Conservation (phyloP, 1,139 yeast genomes). For the Arxiozyma slooffiae region DNA sequence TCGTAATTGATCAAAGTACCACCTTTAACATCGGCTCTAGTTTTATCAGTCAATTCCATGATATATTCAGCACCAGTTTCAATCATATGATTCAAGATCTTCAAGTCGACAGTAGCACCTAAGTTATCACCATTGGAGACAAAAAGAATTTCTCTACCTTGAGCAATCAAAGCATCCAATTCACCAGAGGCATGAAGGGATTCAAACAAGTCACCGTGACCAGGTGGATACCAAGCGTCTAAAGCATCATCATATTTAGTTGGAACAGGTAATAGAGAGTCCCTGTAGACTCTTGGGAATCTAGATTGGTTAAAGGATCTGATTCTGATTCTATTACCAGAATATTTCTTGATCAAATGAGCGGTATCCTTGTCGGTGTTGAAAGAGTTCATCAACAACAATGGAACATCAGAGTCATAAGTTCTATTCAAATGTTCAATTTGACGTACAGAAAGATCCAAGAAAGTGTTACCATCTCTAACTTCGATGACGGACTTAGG, state of each 20-base stretch:
- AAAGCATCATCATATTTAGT: conserved; percentile 60
- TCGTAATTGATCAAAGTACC: conserved; percentile 96
- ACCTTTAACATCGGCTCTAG: conserved; percentile 98
- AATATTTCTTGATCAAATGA: conserved; percentile 89
- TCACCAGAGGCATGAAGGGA: conserved; percentile 83
- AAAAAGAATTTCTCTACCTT: conserved; percentile 89
- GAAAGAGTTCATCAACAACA: conserved; percentile 94
- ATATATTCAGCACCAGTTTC: conserved; percentile 87
- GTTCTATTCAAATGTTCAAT: conserved; percentile 90
- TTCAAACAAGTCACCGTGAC: conserved; percentile 97
- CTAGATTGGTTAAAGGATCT: conserved; percentile 95
- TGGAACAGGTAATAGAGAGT: conserved; percentile 91
- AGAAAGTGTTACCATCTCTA: conserved; percentile 93
- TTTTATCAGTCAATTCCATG: conserved; percentile 97
- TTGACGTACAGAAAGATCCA: conserved; percentile 92
- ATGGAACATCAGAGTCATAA: conserved; percentile 88
- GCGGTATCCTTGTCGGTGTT: conserved; percentile 95
- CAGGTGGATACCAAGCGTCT: conserved; percentile 97
- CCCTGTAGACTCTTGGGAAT: conserved; percentile 91
- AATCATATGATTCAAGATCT: conserved; percentile 85
- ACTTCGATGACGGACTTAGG: conserved; percentile 97
- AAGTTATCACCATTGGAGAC: conserved; percentile 97
- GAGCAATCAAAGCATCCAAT: conserved; percentile 77
- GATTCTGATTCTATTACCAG: conserved; percentile 91
- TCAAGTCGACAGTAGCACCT: conserved; percentile 95